phyloP scores from a whole-genome alignment of 257 asterid species.

The Sherardia arvensis region DNA sequence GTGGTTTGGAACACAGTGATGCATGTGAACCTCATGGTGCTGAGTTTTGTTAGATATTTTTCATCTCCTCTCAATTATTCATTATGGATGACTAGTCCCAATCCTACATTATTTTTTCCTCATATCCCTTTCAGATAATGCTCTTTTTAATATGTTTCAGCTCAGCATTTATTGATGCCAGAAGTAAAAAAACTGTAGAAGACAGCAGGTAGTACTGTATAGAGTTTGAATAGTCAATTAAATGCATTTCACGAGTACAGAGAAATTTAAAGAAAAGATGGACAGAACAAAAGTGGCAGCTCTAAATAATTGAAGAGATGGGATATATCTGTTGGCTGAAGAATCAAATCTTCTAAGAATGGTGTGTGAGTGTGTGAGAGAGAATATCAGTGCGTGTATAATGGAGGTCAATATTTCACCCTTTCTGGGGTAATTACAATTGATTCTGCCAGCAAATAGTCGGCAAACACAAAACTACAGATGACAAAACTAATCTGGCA shows the following conservation, averaged over 20 bases:
- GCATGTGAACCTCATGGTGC: not conserved
- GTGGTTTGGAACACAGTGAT: not conserved
- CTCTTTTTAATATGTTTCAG: too few relatives aligned
- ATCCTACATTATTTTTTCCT: too few relatives aligned
- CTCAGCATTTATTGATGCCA: too few relatives aligned
- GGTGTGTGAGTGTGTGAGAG: not conserved
- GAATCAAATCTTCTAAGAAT: conserved; percentile 1
- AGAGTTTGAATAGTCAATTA: not conserved
- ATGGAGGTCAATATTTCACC: too few relatives aligned
- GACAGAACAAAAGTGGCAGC: conserved; percentile 1
- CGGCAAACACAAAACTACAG: conserved; percentile 11
- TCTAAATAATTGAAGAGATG: conserved; percentile 19
- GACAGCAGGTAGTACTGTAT: too few relatives aligned
- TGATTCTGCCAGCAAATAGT: conserved; percentile 5
- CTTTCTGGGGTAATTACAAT: too few relatives aligned
- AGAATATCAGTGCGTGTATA: not conserved
- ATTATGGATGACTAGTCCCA: too few relatives aligned
- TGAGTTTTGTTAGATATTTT: too few relatives aligned
- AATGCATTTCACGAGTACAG: not conserved
- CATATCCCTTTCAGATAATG: too few relatives aligned
- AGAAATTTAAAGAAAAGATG: too few relatives aligned
- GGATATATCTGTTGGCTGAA: conserved; percentile 3
- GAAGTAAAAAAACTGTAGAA: too few relatives aligned
- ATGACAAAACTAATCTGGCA: not conserved
- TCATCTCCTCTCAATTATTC: too few relatives aligned